Percentiles rank a stretch among this genome's conserved stretches.
These are phyloP conservation scores for Auriscalpium vulgare DNA, from an alignment of 768 basidiomycete genomes.

Conservation along the genomic window DNA sequence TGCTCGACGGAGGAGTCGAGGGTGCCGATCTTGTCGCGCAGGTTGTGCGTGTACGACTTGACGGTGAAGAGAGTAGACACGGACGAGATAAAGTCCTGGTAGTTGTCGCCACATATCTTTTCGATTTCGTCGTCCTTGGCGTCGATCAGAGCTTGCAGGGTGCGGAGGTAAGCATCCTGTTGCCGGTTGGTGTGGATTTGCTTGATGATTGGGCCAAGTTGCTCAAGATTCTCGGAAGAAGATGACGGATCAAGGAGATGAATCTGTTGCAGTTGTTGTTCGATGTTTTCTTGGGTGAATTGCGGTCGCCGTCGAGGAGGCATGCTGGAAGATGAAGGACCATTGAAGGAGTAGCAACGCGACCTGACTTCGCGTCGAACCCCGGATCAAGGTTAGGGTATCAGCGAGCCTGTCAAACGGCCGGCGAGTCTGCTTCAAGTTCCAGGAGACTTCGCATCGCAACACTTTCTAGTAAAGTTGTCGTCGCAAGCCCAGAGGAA, in stretches of 20 bases:
- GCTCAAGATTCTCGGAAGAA: conserved; percentile 90
- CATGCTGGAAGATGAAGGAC: conserved; percentile 32
- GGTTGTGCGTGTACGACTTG: conserved; percentile 91
- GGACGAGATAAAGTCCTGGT: conserved; percentile 95
- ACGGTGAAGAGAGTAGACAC: conserved; percentile 95
- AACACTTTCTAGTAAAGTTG: conserved; percentile 5
- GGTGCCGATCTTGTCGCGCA: conserved; percentile 85
- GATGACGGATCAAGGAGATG: conserved; percentile 83
- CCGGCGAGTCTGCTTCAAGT: conserved; percentile 88
- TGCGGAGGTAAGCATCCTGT: conserved; percentile 84
- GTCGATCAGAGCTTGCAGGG: conserved; percentile 80
- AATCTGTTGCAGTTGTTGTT: conserved; percentile 87
- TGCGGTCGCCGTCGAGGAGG: conserved; percentile 62
- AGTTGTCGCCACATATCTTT: conserved; percentile 91
- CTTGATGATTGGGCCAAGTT: conserved; percentile 91
- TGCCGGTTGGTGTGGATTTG: conserved; percentile 83
- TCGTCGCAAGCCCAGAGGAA: conserved; percentile 22
- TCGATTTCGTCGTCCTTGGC: conserved; percentile 96
- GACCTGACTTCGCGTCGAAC: conserved; percentile 48
- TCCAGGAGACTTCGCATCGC: conserved; percentile 79
- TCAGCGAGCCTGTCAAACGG: conserved; percentile 72
- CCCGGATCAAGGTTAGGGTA: conserved; percentile 97
- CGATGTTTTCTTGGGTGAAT: conserved; percentile 78
- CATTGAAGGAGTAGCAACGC: too few species aligned
- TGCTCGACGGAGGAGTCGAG: conserved; percentile 84